Evolutionary conservation across 371 early-diverging fungal species (phyloP), one percentile per base, ranked within the genome.

Genomic region (Mortierella sp.): DNA sequence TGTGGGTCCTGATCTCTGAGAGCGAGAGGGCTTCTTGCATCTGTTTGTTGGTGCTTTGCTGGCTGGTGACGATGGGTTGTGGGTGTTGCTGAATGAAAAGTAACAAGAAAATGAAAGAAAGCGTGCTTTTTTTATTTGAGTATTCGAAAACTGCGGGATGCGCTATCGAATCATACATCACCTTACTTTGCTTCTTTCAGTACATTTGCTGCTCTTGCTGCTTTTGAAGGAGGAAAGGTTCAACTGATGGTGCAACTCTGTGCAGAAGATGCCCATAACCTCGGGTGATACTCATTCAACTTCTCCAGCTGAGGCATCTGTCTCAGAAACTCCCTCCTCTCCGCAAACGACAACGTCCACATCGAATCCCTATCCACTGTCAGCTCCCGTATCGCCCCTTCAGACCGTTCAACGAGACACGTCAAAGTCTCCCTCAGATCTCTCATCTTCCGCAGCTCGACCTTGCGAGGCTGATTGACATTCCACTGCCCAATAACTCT

Each of bases 1-100:
- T 71, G 35, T 74, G 77, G 7, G 82, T 60, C 4, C 82, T 63
- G 55, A 81, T 77, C 75, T 81, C 82, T 32, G 82, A 75, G 43
- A 81, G 77, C 38, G 46, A 46, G 65, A 81, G 82, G 27, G 82
- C 82, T 27, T 54, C 70, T 29, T 74, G 75, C 12, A 63, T 44
- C 44, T 21, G 48, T 38, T 35, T 35, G 21, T 41, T 4, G 21
- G 3, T 4, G 18, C 41, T 41, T 18, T 24, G 8, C 4, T 41
- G 38, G 11, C 10, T 41, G 68, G 12, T 32, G 32, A 32, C 27
- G 60, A 4, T 60, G 60, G 21, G 8, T 38, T 68, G 68, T 8
- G 11, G 10, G 24, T 4, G 24, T 4, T 21, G 21, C 51, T 21
- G 51, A 21, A 51, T 51, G 51, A 21, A 21, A 21, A 35, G 38